Evolutionary conservation across 2,329 filamentous ascomycete species (phyloP).

Genomic region (Hypoxylon sp.): DNA sequence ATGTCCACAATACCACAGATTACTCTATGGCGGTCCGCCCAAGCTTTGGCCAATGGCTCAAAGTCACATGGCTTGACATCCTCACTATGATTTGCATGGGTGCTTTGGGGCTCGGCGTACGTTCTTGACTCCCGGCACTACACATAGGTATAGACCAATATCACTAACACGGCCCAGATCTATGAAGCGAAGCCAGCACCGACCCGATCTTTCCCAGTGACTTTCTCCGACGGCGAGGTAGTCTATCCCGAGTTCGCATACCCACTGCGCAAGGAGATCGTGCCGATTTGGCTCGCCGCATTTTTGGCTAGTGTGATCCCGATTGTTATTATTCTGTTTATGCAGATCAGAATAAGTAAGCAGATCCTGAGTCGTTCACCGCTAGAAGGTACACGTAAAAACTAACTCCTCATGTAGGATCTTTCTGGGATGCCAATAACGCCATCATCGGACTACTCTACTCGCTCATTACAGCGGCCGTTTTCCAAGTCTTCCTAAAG

Average conservation of each 20-base stretch:
- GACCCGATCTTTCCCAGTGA: constrained; percentile 78
- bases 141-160: neutral
- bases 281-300: constrained; percentile 80
- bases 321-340: constrained; percentile 73
- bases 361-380: neutral
- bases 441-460: constrained; percentile 78
- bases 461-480: constrained; percentile 77
- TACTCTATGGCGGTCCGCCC: constrained; percentile 67
- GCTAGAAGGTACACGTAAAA: neutral
- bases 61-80: constrained; percentile 76
- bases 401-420: constrained; percentile 48
- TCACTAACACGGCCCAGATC: constrained; percentile 58
- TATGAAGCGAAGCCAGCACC: constrained; percentile 77
- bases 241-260: constrained; percentile 81
- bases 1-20: constrained; percentile 32
- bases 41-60: constrained; percentile 78
- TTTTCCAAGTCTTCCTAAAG: constrained; percentile 84
- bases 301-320: constrained; percentile 76
- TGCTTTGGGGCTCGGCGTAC: constrained; percentile 75
- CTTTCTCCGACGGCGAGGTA: constrained; percentile 76
- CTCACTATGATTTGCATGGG: constrained; percentile 77
- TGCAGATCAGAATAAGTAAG: constrained; percentile 75
- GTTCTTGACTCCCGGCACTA: constrained; percentile 44
- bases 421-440: constrained; percentile 81
- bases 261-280: constrained; percentile 77